Conservation (phyloP, 2,329 filamentous ascomycete genomes). For the Cadophora sp. region DNA sequence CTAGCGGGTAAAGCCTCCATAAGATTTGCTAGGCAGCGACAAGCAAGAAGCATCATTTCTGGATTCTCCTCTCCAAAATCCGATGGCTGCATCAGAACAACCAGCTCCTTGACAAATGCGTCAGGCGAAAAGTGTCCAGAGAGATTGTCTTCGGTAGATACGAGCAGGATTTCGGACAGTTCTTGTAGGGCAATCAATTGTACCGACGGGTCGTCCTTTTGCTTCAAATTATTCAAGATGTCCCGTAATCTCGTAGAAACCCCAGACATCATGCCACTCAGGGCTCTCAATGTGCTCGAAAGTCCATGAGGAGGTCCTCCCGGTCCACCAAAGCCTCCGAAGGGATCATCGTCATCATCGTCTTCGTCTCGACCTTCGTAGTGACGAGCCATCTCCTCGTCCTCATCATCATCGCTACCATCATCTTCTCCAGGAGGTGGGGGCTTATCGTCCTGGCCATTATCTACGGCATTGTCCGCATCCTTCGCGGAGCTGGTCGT, state of each 20-base stretch:
- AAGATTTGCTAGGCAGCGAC: constrained; percentile 91
- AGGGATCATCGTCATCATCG: constrained; percentile 66
- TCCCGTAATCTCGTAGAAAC: constrained; percentile 81
- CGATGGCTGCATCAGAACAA: constrained; percentile 88
- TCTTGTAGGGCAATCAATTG: constrained; percentile 94
- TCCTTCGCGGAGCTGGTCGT: constrained; percentile 64
- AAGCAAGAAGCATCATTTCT: constrained; percentile 96
- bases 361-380: constrained; percentile 58
- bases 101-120: constrained; percentile 92
- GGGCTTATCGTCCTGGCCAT: constrained; percentile 36
- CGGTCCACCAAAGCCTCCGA: constrained; percentile 71
- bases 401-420: constrained; percentile 62
- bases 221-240: constrained; percentile 75
- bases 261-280: constrained; percentile 92
- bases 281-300: constrained; percentile 80
- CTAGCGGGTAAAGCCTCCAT: constrained; percentile 97
- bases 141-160: constrained; percentile 96
- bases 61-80: constrained; percentile 88
- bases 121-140: constrained; percentile 95
- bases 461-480: constrained; percentile 72
- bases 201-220: constrained; percentile 83
- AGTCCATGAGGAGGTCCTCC: constrained; percentile 69
- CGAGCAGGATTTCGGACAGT: constrained; percentile 88
- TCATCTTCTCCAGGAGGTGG: constrained; percentile 47
- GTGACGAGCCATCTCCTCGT: constrained; percentile 64